Percentiles rank a stretch among this genome's conserved stretches.
Evolutionary conservation across 2,329 filamentous ascomycete genomes (phyloP).

Genomic region (Leptographium lundbergii): DNA sequence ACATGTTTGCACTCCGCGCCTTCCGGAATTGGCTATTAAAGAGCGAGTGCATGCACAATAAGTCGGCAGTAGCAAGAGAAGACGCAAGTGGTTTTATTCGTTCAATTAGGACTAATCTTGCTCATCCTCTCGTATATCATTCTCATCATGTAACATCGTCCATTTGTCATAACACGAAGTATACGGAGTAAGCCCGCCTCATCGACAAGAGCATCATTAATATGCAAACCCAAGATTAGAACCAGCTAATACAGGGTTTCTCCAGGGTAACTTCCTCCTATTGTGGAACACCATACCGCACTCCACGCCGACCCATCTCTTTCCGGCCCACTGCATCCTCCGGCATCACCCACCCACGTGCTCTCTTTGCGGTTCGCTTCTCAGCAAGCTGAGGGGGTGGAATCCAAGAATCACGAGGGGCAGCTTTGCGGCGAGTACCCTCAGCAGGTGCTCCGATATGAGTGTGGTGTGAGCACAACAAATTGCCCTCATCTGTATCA

Average conservation of each 20-base stretch:
- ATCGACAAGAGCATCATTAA: background rate
- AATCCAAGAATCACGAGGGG: constrained; percentile 64
- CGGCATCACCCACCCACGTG: constrained; percentile 62
- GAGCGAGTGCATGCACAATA: too few relatives aligned
- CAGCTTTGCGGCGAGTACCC: constrained; percentile 55
- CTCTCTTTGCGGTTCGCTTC: constrained; percentile 65
- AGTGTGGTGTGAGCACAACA: constrained; percentile 38
- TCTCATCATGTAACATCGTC: background rate
- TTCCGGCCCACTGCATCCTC: constrained; percentile 61
- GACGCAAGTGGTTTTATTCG: background rate
- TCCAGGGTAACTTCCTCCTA: background rate
- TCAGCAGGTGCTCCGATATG: constrained; percentile 67
- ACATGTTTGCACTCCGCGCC: background rate
- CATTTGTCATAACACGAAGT: background rate
- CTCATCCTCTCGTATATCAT: background rate
- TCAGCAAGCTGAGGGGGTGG: constrained; percentile 58
- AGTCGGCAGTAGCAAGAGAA: background rate
- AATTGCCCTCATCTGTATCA: constrained; percentile 12
- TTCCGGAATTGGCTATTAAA: background rate
- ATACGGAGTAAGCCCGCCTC: background rate
- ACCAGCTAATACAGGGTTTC: background rate
- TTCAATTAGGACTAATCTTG: background rate
- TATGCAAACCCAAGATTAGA: background rate
- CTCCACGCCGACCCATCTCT: constrained; percentile 56
- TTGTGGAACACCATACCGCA: constrained; percentile 34